Percentiles rank a stretch among this genome's conserved stretches.
phyloP scores from a whole-genome alignment of 2,329 filamentous ascomycete genomes.

The Botrytis tulipae region DNA sequence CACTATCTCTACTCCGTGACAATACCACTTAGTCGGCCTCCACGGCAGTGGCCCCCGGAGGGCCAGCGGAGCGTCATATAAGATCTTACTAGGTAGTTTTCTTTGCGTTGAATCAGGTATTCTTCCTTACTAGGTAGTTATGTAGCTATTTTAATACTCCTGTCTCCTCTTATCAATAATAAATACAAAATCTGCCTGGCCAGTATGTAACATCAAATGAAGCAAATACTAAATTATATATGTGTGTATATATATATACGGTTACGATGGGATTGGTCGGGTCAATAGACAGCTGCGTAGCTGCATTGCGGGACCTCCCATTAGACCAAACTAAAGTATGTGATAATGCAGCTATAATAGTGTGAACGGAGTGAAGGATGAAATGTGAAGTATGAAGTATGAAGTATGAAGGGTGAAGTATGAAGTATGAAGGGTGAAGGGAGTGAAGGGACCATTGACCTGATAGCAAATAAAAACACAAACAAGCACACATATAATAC shows the following conservation, averaged over 20 bases:
- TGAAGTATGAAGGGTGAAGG: background rate
- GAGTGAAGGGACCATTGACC: background rate
- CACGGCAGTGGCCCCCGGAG: too few relatives aligned
- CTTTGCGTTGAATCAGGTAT: background rate
- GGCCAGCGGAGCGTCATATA: constrained; percentile 1
- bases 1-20: background rate
- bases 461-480: too few relatives aligned
- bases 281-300: background rate
- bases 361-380: background rate
- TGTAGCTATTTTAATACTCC: background rate
- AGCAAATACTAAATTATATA: background rate
- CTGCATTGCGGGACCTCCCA: background rate
- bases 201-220: background rate
- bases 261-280: background rate
- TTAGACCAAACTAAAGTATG: background rate
- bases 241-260: too few relatives aligned
- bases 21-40: background rate
- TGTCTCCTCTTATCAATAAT: background rate
- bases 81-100: too few relatives aligned
- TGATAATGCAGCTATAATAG: background rate
- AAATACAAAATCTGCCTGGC: background rate
- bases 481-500: background rate
- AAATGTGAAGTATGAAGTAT: background rate
- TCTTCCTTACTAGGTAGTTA: background rate
- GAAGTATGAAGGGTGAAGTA: background rate